Evolutionary conservation across 805 yeast genomes (phyloP), one percentile per base, ranked within the genome.

Genomic region (Barnettozyma californica): DNA sequence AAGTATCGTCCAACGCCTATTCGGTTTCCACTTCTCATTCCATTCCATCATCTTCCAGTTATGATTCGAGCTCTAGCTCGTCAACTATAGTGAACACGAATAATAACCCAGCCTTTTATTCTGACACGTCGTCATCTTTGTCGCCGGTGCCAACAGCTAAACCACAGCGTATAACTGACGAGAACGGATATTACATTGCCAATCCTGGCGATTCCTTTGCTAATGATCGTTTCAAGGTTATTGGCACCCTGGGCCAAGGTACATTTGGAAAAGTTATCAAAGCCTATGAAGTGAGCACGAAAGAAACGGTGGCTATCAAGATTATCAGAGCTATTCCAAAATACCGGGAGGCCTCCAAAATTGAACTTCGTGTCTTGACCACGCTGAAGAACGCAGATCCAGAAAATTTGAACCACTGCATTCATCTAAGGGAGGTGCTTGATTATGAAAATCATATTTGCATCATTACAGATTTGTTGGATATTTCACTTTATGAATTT

Each of bases 381-480:
- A 83, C 92, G 44, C 68, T 89, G 49, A 80, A 84, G 49, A 77
- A 77, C 58, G 73, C 62, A 62, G 97, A 89, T 63, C 80, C 84
- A 27, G 64, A 71, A 27, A 85, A 80, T 65, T 57, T 68, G 58
- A 86, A 79, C 67, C 85, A 80, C 65, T 94, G 98, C 64, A 84
- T 92, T 51, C 92, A 90, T 58, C 68, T 92, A 50, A 74, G 86
- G 26, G 97, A 91, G 59, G 90, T 94, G 62, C 87, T 92, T 65
- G 99, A 94, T 67, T 94, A 77, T 67, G 77, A 94, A 54, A 89
- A 91, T 62, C 99, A 94, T 67, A 89, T 94, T 40, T 91, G 97
- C 70, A 81, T 94, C 47, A 95, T 94, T 2, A 91, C 97, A 1
- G 96, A 91, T 59, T 71, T 92, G 43, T 73, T 88, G 52, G 90